These are phyloP conservation scores for Megacollybia marginata DNA, from an alignment of 768 basidiomycete genomes.

Conservation along the genomic window DNA sequence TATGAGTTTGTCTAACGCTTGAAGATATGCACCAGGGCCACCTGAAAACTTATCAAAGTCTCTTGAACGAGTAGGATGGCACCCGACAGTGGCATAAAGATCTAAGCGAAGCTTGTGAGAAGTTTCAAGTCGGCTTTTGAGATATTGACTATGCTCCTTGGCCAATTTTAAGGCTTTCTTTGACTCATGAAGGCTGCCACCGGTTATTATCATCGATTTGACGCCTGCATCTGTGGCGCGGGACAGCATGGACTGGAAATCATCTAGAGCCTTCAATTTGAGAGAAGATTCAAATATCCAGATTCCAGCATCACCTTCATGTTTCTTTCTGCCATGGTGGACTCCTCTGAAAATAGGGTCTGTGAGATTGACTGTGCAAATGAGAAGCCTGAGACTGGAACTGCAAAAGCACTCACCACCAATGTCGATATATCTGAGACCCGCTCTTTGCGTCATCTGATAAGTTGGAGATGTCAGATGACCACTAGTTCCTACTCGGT, in stretches of 20 bases:
- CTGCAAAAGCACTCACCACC: slow-evolving; percentile 2
- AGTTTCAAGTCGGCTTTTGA: background rate
- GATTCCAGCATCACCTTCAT: slow-evolving; percentile 39
- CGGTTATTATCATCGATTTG: slow-evolving; percentile 68
- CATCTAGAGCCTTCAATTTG: slow-evolving; percentile 28
- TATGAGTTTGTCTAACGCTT: slow-evolving; percentile 50
- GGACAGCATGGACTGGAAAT: slow-evolving; percentile 49
- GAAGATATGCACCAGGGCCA: slow-evolving; percentile 56
- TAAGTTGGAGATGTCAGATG: no score
- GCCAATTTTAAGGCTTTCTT: slow-evolving; percentile 55
- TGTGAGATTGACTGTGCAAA: slow-evolving; percentile 40
- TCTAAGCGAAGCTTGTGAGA: slow-evolving; percentile 24
- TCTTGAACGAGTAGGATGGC: slow-evolving; percentile 68
- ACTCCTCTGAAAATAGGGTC: slow-evolving; percentile 51
- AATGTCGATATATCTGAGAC: slow-evolving; percentile 1
- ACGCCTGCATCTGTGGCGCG: slow-evolving; percentile 57
- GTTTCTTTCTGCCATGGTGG: slow-evolving; percentile 42
- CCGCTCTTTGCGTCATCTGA: no score
- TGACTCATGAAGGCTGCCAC: slow-evolving; percentile 62
- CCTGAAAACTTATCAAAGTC: slow-evolving; percentile 55
- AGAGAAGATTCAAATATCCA: background rate
- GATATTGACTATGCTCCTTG: slow-evolving; percentile 37
- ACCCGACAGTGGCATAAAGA: slow-evolving; percentile 69
- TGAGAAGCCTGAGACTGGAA: background rate
- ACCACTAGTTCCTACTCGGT: no score